Evolutionary conservation across 2,329 filamentous ascomycete genomes (phyloP).

Genomic region (Verticillium tricorpus): DNA sequence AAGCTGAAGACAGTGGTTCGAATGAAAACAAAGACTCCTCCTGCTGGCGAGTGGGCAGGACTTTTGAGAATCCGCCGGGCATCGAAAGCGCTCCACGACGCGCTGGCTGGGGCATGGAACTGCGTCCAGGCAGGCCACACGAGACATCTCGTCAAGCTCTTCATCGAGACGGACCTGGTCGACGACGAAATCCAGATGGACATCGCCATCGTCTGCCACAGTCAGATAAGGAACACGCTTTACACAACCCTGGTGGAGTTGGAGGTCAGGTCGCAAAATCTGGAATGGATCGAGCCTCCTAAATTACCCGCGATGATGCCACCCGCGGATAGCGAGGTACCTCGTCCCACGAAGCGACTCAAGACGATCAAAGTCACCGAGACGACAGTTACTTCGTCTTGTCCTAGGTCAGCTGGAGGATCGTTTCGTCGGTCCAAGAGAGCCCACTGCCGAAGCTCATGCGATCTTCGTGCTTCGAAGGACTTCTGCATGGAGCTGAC

Average conservation of each 20-base stretch:
- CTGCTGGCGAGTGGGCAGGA: background rate
- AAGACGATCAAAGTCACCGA: conserved; percentile 4
- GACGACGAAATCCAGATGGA: conserved; percentile 5
- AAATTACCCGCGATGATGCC: background rate
- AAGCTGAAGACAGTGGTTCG: background rate
- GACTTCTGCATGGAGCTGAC: conserved; percentile 7
- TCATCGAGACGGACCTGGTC: conserved; percentile 3
- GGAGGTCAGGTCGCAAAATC: conserved; percentile 3
- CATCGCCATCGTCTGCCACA: conserved; percentile 6
- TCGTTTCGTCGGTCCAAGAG: background rate
- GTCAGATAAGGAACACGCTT: background rate
- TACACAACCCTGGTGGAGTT: background rate
- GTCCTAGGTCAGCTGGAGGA: background rate
- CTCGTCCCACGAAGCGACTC: background rate
- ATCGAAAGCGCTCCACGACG: conserved; percentile 4
- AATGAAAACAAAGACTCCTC: background rate
- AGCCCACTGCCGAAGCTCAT: background rate
- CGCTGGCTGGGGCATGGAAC: conserved; percentile 2
- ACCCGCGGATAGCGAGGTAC: background rate
- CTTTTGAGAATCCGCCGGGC: conserved; percentile 1
- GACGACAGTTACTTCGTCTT: background rate
- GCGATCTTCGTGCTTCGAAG: conserved; percentile 1
- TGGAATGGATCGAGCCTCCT: conserved; percentile 3
- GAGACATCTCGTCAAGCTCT: conserved; percentile 6
- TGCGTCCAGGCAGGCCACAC: conserved; percentile 3